These are phyloP conservation scores for Acephala macrosclerotiorum DNA, from an alignment of 2,329 filamentous ascomycete genomes.

Conservation along the genomic window DNA sequence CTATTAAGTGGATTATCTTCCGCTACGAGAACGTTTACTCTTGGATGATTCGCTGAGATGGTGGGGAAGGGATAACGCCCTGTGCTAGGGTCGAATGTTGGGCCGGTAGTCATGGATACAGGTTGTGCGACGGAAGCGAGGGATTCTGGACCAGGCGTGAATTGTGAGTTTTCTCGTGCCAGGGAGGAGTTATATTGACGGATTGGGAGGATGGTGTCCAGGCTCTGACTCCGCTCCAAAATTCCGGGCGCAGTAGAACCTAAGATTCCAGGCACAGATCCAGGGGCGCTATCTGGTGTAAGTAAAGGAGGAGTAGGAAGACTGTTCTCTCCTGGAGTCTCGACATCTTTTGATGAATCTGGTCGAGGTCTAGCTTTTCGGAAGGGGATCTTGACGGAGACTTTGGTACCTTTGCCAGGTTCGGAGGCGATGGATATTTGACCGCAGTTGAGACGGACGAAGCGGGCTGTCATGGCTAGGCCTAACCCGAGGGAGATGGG, in stretches of 20 bases:
- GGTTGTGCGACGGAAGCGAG: constrained; percentile 17
- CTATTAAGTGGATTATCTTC: constrained; percentile 86
- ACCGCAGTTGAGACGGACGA: constrained; percentile 34
- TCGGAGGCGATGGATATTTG: constrained; percentile 36
- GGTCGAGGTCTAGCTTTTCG: constrained; percentile 22
- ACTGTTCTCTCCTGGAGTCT: not conserved
- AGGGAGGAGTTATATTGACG: not conserved
- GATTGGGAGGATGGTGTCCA: constrained; percentile 16
- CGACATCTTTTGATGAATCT: not conserved
- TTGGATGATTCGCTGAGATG: not conserved
- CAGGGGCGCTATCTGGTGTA: constrained; percentile 8
- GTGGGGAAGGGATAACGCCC: constrained; percentile 22
- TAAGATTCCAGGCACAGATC: not conserved
- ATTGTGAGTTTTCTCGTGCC: not conserved
- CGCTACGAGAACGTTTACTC: constrained; percentile 68
- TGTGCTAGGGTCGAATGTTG: constrained; percentile 16
- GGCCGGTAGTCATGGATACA: constrained; percentile 9
- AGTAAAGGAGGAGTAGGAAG: constrained; percentile 27
- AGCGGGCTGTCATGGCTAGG: constrained; percentile 35
- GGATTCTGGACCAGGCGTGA: constrained; percentile 16
- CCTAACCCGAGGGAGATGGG: constrained; percentile 33
- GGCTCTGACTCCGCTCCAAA: constrained; percentile 12
- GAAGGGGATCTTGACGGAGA: constrained; percentile 37
- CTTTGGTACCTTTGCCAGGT: constrained; percentile 30
- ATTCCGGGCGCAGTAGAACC: not conserved